phyloP scores from a whole-genome alignment of 2,329 filamentous ascomycete genomes.

The Botrytis pseudocinerea region DNA sequence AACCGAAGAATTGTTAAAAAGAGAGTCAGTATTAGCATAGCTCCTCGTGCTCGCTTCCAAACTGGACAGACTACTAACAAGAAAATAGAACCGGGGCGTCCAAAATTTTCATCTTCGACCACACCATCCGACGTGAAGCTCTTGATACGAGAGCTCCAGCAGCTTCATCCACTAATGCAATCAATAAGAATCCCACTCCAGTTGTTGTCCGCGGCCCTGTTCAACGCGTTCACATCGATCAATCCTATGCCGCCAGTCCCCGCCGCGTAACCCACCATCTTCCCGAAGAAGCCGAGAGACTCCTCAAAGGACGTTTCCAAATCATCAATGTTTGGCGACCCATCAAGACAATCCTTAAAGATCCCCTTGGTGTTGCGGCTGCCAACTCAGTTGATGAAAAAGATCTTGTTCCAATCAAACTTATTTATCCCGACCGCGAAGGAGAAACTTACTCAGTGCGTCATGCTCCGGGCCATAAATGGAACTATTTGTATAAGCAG shows the following conservation, averaged over 20 bases:
- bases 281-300: constrained; percentile 46
- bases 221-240: constrained; percentile 58
- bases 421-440: constrained; percentile 43
- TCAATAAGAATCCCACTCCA: not conserved
- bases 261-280: constrained; percentile 49
- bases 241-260: constrained; percentile 50
- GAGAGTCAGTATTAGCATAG: constrained; percentile 31
- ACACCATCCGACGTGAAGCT: constrained; percentile 54
- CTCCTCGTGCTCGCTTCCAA: not conserved
- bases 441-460: constrained; percentile 30
- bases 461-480: constrained; percentile 48
- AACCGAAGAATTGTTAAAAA: constrained; percentile 42
- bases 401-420: constrained; percentile 50
- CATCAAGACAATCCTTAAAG: constrained; percentile 52
- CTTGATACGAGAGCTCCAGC: constrained; percentile 31
- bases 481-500: constrained; percentile 55
- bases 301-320: constrained; percentile 51
- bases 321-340: constrained; percentile 58
- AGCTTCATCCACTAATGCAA: not conserved
- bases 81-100: constrained; percentile 54
- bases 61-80: constrained; percentile 12
- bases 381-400: constrained; percentile 51
- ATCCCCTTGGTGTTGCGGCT: constrained; percentile 56
- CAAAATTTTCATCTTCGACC: constrained; percentile 61
- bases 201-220: constrained; percentile 46